Base-by-base conservation (phyloP, 1,139 yeast genomes). In the Geotrichum citri-aurantii region DNA sequence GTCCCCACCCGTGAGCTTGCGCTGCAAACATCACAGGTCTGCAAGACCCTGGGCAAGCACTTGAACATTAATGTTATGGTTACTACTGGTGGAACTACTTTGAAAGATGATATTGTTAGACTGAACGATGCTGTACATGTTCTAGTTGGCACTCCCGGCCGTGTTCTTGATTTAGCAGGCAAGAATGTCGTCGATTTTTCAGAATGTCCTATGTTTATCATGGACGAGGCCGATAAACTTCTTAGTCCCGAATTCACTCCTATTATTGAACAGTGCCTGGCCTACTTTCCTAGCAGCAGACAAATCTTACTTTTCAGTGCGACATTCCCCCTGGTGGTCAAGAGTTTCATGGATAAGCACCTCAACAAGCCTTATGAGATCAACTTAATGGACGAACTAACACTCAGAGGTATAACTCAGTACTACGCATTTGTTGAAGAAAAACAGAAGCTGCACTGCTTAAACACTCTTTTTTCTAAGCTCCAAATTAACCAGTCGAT, bases 221-320 rank as follows among this genome's bases (percentile, higher is more conserved):
- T 93, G 98, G 99, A 93, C 75, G 99, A 93, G 78, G 99, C 99
- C 57, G 99, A 93, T 75, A 95, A 93, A 75, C 89, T 93, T 87
- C 81, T 93, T 64, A 85, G 95, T 53, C 85, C 92, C 66, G 99
- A 93, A 71, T 95, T 93, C 74, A 88, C 88, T 66, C 83, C 84
- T 48, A 85, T 92, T 61, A 89, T 93, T 66, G 96, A 89, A 73
- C 96, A 90, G 73, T 87, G 93, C 62, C 80, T 93, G 68, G 79
- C 81, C 54, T 89, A 87, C 70, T 86, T 93, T 81, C 96, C 98
- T 31, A 69, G 76, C 59, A 76, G 79, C 63, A 89, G 91, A 72
- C 99, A 93, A 77, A 87, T 95, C 33, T 79, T 93, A 65, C 81
- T 93, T 69, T 93, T 91, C 71, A 85, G 95, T 62, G 99, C 99